phyloP scores from a whole-genome alignment of 306 rosid species.

The Lablab purpureus region DNA sequence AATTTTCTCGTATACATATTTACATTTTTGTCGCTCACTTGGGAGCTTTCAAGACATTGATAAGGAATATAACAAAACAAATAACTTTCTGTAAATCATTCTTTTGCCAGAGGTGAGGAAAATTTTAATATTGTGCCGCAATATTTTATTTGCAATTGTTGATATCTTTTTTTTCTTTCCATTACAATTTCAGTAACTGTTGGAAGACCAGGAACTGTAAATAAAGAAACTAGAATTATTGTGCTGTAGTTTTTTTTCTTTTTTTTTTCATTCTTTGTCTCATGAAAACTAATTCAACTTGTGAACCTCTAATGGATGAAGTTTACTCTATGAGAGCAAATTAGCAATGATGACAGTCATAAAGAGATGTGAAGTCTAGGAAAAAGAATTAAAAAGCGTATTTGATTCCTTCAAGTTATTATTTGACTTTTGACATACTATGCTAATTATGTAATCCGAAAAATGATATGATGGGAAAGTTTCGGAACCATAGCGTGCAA shows the following conservation, averaged over 20 bases:
- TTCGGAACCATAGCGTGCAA: conserved; percentile 32
- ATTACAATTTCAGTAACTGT: conserved; percentile 5
- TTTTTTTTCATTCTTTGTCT: neutral
- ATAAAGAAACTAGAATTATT: neutral
- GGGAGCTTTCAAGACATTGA: conserved; percentile 49
- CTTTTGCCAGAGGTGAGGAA: conserved; percentile 49
- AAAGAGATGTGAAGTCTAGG: neutral
- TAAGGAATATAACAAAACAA: conserved; percentile 34
- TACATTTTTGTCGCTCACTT: conserved; percentile 46
- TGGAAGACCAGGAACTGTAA: neutral
- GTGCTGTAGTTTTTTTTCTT: neutral
- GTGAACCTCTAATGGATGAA: neutral
- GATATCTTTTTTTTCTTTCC: neutral
- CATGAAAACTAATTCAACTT: neutral
- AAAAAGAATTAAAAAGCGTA: conserved; percentile 21
- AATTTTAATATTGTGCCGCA: neutral
- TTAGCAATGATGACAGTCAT: conserved; percentile 21
- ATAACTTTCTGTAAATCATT: conserved; percentile 40
- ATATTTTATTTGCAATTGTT: conserved; percentile 15
- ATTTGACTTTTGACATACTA: conserved; percentile 41
- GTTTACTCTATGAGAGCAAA: conserved; percentile 2
- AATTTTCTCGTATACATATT: conserved; percentile 48
- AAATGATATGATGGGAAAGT: conserved; percentile 46
- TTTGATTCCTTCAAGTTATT: conserved; percentile 35
- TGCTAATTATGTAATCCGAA: conserved; percentile 8